Percentiles rank a stretch among this genome's conserved stretches.
phyloP scores from a whole-genome alignment of 495 filamentous ascomycete species.

The Xylaria scruposa region DNA sequence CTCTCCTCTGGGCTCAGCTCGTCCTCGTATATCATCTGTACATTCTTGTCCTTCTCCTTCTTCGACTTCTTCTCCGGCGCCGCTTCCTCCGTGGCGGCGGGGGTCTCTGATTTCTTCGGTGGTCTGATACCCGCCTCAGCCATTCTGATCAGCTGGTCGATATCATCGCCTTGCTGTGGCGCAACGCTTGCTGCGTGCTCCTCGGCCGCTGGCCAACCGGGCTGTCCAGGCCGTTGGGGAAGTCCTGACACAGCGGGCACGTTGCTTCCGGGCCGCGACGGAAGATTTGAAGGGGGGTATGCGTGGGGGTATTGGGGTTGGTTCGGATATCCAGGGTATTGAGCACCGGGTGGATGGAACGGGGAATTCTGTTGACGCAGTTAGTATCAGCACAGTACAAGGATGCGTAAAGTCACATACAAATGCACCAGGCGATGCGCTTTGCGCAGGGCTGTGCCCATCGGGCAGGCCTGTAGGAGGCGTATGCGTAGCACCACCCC shows the following conservation, averaged over 20 bases:
- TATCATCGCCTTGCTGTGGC: conserved; percentile 55
- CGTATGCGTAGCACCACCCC: conserved; percentile 67
- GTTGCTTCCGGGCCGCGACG: conserved; percentile 49
- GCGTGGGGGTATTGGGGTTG: conserved; percentile 45
- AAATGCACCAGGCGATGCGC: conserved; percentile 60
- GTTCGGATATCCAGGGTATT: conserved; percentile 45
- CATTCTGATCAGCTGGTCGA: conserved; percentile 64
- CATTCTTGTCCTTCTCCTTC: conserved; percentile 72
- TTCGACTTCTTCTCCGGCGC: conserved; percentile 69
- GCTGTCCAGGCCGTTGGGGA: conserved; percentile 49
- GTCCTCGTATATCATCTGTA: conserved; percentile 79
- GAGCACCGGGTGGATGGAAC: conserved; percentile 48
- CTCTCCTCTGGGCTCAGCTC: conserved; percentile 86
- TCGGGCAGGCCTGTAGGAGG: conserved; percentile 60
- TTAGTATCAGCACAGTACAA: conserved; percentile 18
- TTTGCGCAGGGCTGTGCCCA: conserved; percentile 60
- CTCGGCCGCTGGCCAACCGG: conserved; percentile 60
- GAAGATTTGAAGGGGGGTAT: conserved; percentile 51
- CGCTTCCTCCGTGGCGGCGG: conserved; percentile 46
- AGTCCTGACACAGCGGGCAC: conserved; percentile 40
- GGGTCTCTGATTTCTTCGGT: conserved; percentile 53
- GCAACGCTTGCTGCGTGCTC: conserved; percentile 64
- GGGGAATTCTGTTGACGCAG: conserved; percentile 43
- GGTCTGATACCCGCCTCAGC: conserved; percentile 63
- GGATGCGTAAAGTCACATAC: conserved; percentile 48